Evolutionary conservation across 768 basidiomycete species (phyloP).

Genomic region (Termitomyces sp.): DNA sequence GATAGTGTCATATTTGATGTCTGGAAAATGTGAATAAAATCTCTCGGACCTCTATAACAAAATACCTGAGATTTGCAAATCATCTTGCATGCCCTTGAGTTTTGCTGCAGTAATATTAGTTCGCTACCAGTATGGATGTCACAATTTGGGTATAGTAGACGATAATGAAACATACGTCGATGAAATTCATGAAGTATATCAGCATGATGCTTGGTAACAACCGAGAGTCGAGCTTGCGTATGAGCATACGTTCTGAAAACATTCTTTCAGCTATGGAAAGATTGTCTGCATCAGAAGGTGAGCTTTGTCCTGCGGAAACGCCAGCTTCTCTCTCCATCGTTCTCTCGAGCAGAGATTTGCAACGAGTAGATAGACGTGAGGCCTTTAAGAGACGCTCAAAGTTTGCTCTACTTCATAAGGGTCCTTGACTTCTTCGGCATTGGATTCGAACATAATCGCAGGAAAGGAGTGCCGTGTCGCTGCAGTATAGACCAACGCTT

Average conservation of each 20-base stretch:
- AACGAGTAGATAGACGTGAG: not conserved
- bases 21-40: constrained; percentile 21
- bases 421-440: not conserved
- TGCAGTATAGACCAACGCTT: not conserved
- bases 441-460: not conserved
- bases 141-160: not conserved
- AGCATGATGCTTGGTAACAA: constrained; percentile 53
- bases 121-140: constrained; percentile 25
- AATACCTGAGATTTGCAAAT: constrained; percentile 39
- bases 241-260: constrained; percentile 36
- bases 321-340: not conserved
- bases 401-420: not conserved
- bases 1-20: constrained; percentile 49
- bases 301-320: not conserved
- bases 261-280: constrained; percentile 22
- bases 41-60: too few relatives aligned
- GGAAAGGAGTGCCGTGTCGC: not conserved
- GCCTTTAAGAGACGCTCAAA: not conserved
- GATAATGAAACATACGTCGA: constrained; percentile 40
- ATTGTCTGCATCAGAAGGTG: not conserved
- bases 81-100: constrained; percentile 44
- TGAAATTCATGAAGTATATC: constrained; percentile 64
- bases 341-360: not conserved
- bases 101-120: constrained; percentile 44
- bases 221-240: constrained; percentile 50